These are phyloP conservation scores for Leccinum pellstonianum DNA, from an alignment of 768 basidiomycete species.

Conservation along the genomic window DNA sequence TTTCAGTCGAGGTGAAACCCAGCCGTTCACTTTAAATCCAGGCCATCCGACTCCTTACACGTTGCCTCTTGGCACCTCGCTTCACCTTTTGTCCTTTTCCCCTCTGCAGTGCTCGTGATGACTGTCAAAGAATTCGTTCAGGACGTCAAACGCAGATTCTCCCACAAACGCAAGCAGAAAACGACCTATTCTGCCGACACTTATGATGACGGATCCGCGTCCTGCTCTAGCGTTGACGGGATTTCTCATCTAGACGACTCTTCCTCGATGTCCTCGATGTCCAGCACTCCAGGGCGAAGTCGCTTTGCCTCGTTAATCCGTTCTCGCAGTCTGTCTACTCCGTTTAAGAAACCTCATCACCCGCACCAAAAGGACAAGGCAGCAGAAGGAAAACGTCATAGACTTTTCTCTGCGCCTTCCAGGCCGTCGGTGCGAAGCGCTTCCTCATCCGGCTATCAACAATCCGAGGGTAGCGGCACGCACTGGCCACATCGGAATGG, in stretches of 20 bases:
- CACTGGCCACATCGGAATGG: neutral
- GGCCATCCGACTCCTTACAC: neutral
- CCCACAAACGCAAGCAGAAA: slow-evolving; percentile 23
- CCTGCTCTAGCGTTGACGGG: slow-evolving; percentile 16
- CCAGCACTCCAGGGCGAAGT: slow-evolving; percentile 3
- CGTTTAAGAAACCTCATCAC: slow-evolving; percentile 6
- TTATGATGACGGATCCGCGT: slow-evolving; percentile 12
- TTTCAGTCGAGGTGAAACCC: neutral
- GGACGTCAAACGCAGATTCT: slow-evolving; percentile 33
- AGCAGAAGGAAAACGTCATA: slow-evolving; percentile 10
- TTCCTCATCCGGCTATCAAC: neutral
- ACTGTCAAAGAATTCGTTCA: slow-evolving; percentile 31
- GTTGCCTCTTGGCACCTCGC: slow-evolving; percentile 1
- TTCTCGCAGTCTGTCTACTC: slow-evolving; percentile 10
- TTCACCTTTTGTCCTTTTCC: neutral
- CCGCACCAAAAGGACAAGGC: slow-evolving; percentile 9
- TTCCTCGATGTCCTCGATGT: slow-evolving; percentile 16
- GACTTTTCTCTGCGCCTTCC: slow-evolving; percentile 18
- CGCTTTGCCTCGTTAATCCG: slow-evolving; percentile 16
- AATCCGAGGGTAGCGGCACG: neutral
- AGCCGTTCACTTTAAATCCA: neutral
- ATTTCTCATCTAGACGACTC: slow-evolving; percentile 8
- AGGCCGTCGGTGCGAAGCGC: neutral
- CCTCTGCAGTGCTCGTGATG: slow-evolving; percentile 15
- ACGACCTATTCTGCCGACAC: slow-evolving; percentile 13